Conservation (phyloP, 495 filamentous ascomycete species). For the Jackrogersella minutella region DNA sequence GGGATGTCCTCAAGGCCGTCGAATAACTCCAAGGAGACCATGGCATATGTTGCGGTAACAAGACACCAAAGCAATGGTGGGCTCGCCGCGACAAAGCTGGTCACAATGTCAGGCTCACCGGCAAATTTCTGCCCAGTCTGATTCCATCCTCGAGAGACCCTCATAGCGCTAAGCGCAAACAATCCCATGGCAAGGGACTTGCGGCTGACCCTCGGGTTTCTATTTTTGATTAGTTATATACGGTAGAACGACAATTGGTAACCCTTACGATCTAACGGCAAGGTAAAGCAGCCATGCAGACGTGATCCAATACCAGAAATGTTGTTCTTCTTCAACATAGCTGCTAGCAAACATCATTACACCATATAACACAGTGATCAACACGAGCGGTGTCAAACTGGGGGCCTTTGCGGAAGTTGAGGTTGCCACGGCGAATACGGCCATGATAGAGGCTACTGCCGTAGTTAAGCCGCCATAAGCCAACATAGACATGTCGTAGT, state of each 20-base stretch:
- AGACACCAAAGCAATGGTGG: conserved; percentile 76
- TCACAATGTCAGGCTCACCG: conserved; percentile 84
- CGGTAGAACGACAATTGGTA: neutral
- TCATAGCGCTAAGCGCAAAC: conserved; percentile 57
- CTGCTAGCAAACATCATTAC: conserved; percentile 97
- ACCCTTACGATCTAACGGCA: conserved; percentile 55
- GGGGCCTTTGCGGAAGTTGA: conserved; percentile 16
- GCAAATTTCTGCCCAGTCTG: conserved; percentile 96
- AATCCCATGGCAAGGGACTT: conserved; percentile 18
- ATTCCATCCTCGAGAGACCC: conserved; percentile 83
- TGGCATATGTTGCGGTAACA: conserved; percentile 72
- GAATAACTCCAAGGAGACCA: conserved; percentile 46
- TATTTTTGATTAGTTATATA: conserved; percentile 24
- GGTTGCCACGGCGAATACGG: conserved; percentile 34
- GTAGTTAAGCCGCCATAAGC: conserved; percentile 45
- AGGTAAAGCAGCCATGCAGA: conserved; percentile 79
- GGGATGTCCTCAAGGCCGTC: conserved; percentile 48
- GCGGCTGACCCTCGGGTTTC: conserved; percentile 9
- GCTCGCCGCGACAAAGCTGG: conserved; percentile 67
- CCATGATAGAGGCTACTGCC: conserved; percentile 30
- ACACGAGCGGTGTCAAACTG: conserved; percentile 40
- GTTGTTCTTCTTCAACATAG: conserved; percentile 97
- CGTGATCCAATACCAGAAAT: conserved; percentile 95
- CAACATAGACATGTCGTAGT: conserved; percentile 74
- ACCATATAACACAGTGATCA: conserved; percentile 68